Conservation (phyloP, 1,284 basidiomycete genomes). For the Meripilus lineatus region DNA sequence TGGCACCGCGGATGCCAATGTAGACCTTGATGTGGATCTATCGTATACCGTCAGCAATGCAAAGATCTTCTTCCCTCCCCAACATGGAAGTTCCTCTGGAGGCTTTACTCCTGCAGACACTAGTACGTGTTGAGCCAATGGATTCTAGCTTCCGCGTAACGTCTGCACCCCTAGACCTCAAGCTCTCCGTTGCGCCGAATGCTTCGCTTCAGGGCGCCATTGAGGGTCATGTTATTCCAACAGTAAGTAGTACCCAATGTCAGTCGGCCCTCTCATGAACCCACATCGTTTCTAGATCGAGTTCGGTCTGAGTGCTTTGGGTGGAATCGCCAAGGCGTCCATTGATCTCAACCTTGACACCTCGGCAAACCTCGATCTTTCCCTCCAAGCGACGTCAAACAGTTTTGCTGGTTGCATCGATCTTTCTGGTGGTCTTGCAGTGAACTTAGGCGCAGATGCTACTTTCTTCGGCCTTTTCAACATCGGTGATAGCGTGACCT, state of each 20-base stretch:
- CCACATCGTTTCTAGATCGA: too few relatives aligned
- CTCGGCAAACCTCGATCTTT: slow-evolving; percentile 33
- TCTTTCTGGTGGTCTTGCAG: background rate
- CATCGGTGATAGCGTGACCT: background rate
- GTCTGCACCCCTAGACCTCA: slow-evolving; percentile 29
- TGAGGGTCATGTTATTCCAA: slow-evolving; percentile 47
- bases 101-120: slow-evolving; percentile 24
- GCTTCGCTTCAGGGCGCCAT: slow-evolving; percentile 36
- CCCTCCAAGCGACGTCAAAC: slow-evolving; percentile 18
- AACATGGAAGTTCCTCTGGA: slow-evolving; percentile 12
- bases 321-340: slow-evolving; percentile 28
- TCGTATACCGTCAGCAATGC: slow-evolving; percentile 28
- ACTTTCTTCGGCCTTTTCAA: slow-evolving; percentile 1
- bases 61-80: slow-evolving; percentile 40
- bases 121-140: slow-evolving; percentile 27
- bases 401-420: slow-evolving; percentile 1
- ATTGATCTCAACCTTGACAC: slow-evolving; percentile 44
- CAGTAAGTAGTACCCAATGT: slow-evolving; percentile 17
- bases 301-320: slow-evolving; percentile 38
- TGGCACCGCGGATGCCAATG: slow-evolving; percentile 29
- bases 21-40: slow-evolving; percentile 36
- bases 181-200: slow-evolving; percentile 36
- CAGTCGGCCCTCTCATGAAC: background rate
- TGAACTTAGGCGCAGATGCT: slow-evolving; percentile 2
- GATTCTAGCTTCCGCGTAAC: slow-evolving; percentile 6